Evolutionary conservation across 306 rosid genomes (phyloP), one percentile per base, ranked within the genome.

Genomic region (Elaeagnus macrophylla): DNA sequence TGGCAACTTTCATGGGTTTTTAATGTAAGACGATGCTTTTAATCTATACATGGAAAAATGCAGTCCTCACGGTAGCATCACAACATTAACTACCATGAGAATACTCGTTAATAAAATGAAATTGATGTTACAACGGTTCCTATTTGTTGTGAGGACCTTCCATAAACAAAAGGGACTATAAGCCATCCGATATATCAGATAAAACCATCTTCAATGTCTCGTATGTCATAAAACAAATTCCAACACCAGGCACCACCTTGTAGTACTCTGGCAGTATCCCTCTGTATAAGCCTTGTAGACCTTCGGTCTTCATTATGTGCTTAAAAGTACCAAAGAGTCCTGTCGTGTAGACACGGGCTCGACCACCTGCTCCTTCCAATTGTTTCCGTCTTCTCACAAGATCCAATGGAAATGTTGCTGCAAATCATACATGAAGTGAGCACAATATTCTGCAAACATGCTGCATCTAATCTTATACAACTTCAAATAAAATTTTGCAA

Each of bases 211-310:
- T 93, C 62, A 93, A 74, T 8, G 86, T 80, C 73, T 93, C 99
- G 11, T 93, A 93, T 1, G 99, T 88, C 99, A 93, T 88, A 66
- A 93, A 93, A 66, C 96, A 93, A 48, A 93, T 93, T 36, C 99
- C 99, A 37, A 88, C 96, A 36, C 99, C 95, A 3, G 99, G 95
- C 53, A 93, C 94, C 75, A 93, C 99, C 81, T 93, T 93, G 77
- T 82, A 93, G 74, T 93, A 93, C 65, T 93, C 96, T 1, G 99
- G 96, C 67, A 93, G 71, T 60, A 93, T 93, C 57, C 99, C 99
- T 67, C 99, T 59, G 75, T 84, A 88, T n/a, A 93, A 68, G 72
- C 99, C 96, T 6, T 73, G 73, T 56, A 88, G 9, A 39, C 99
- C 96, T 82, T 88, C 96, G 3, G 95, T 77, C 73, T 39, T 74